phyloP scores from a whole-genome alignment of 2,329 filamentous ascomycete genomes.

The Tricladium varicosporioides region DNA sequence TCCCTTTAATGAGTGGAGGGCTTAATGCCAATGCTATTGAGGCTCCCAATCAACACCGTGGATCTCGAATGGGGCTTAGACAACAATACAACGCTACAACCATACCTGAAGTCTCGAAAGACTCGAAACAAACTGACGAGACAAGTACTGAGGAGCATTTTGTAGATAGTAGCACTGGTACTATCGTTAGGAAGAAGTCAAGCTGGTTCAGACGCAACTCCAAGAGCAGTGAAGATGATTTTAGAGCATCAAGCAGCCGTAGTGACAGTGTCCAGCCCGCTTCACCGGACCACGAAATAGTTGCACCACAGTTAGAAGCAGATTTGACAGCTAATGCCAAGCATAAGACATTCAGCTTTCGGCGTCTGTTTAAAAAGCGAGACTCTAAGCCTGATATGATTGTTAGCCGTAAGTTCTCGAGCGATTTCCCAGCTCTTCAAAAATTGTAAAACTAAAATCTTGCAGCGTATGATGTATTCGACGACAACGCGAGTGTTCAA shows the following conservation, averaged over 20 bases:
- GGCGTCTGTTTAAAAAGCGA: constrained; percentile 32
- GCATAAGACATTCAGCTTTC: constrained; percentile 33
- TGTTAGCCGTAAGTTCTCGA: constrained; percentile 27
- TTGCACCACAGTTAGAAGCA: constrained; percentile 7
- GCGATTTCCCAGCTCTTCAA: not conserved
- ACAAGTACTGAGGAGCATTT: constrained; percentile 14
- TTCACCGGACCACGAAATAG: constrained; percentile 16
- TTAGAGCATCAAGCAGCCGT: constrained; percentile 13
- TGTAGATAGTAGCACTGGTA: constrained; percentile 24
- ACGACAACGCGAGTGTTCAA: constrained; percentile 26
- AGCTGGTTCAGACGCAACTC: constrained; percentile 34
- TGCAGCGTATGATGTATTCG: constrained; percentile 27
- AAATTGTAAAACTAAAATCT: constrained; percentile 10
- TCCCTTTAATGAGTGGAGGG: constrained; percentile 18
- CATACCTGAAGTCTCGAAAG: constrained; percentile 9
- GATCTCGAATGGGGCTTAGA: constrained; percentile 20
- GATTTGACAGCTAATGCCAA: constrained; percentile 1
- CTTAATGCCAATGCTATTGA: not conserved
- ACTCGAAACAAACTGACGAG: constrained; percentile 24
- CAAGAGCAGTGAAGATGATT: constrained; percentile 22
- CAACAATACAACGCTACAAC: constrained; percentile 22
- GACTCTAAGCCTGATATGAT: constrained; percentile 28
- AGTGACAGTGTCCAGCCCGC: constrained; percentile 15
- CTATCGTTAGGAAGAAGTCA: constrained; percentile 30
- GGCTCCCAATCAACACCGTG: not conserved